Base-by-base conservation (phyloP, 1,284 basidiomycete genomes). In the Microstroma glucosiphilum region DNA sequence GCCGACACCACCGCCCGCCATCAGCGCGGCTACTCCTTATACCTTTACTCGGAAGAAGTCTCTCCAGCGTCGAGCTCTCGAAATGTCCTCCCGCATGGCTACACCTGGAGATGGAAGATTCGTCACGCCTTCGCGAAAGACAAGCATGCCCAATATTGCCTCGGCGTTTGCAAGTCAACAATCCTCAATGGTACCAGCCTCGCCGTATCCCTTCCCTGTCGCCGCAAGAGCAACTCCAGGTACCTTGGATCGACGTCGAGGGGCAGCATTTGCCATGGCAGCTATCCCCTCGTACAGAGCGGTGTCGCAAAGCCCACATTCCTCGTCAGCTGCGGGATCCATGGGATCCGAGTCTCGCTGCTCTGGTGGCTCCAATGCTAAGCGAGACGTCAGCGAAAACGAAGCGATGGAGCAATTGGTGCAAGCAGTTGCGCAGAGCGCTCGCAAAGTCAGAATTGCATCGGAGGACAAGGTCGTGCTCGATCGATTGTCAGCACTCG, bases 331-430 rank as follows among this genome's bases (percentile, higher is more conserved):
- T 63, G 59, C 1, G 60, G 66, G 9, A 64, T 60, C 26, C 63
- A 63, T 54, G 56, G 76, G 76, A 40, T 73, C 77, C 21, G 76
- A 77, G 40, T 75, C 75, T 55, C 63, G 75, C 17, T 70, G 73
- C 55, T 78, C 77, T 1, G 77, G 77, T 37, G 77, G 77, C 12
- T 76, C 72, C 57, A 77, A 75, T 40, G 69, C 67, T 21, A 70
- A 76, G 51, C 72, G 77, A 37, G 73, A 75, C n/a, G 63, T 75
- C 42, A 72, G 72, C 30, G 77, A 78, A 60, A 65, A 70, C 2
- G 72, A 78, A 56, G 77, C 77, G 1, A 78, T 73, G 74, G 65
- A 72, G 40, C 69, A 72, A 56, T 72, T 78, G 69, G 72, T 73
- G 72, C 63, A 64, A 9, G 77, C 76, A 1, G 76, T 77, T 6